phyloP scores from a whole-genome alignment of 495 filamentous ascomycete genomes.

The Lasiosphaeriaceae sp. region DNA sequence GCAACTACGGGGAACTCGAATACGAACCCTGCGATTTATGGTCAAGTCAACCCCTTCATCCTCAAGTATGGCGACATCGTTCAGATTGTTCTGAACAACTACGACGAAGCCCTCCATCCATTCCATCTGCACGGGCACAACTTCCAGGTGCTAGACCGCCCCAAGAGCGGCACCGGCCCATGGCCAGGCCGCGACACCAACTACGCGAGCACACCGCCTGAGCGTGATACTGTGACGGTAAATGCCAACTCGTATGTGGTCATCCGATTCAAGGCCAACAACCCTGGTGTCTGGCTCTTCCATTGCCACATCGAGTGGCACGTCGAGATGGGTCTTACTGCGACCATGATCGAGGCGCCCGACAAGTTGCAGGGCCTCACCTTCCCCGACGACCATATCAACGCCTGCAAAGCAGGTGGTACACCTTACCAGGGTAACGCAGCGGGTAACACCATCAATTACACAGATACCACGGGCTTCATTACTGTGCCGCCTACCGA shows the following conservation, averaged over 20 bases:
- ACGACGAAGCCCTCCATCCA: conserved; percentile 56
- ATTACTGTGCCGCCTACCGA: conserved; percentile 35
- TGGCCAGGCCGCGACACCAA: conserved; percentile 37
- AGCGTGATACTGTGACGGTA: conserved; percentile 55
- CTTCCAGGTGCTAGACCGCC: conserved; percentile 67
- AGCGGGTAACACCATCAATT: conserved; percentile 63
- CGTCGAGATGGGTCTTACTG: conserved; percentile 65
- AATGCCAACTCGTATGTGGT: conserved; percentile 52
- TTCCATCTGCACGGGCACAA: conserved; percentile 68
- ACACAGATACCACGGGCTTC: conserved; percentile 56
- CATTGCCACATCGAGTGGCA: conserved; percentile 87
- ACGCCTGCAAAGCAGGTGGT: conserved; percentile 50
- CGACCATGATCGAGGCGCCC: conserved; percentile 69
- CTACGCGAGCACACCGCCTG: conserved; percentile 40
- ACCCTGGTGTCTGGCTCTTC: conserved; percentile 77
- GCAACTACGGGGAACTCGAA: conserved; percentile 58
- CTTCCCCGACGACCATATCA: conserved; percentile 62
- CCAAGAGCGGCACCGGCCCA: conserved; percentile 33
- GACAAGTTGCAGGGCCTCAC: conserved; percentile 49
- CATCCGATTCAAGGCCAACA: conserved; percentile 56
- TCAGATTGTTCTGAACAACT: conserved; percentile 79
- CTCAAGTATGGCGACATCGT: conserved; percentile 62
- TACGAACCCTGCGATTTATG: conserved; percentile 65
- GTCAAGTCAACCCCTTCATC: conserved; percentile 66
- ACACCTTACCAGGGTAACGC: conserved; percentile 65